A percentile compares a stretch with the other conserved stretches of the same genome.
phyloP scores from a whole-genome alignment of 345 rosid species.

The Rhizophora mangle region DNA sequence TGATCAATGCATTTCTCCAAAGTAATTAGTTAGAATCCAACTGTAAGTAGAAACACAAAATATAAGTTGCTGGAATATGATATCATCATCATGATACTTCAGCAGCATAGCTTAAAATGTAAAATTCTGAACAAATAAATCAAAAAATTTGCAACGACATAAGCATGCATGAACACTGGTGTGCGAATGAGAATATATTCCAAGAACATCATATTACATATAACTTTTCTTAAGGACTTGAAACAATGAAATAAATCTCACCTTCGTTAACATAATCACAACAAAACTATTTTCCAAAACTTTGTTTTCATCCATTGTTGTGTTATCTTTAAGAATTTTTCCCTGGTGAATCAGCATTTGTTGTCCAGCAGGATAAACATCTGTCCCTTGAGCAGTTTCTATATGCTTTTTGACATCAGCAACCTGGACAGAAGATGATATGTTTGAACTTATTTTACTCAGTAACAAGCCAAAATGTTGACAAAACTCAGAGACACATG shows the following conservation, averaged over 20 bases:
- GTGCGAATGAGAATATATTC: not conserved
- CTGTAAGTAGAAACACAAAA: no score
- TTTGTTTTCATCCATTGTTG: conserved; percentile 69
- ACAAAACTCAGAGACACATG: no score
- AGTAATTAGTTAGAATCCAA: no score
- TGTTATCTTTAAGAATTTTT: conserved; percentile 70
- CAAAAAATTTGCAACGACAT: no score
- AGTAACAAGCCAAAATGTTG: no score
- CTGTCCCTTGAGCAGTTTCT: conserved; percentile 63
- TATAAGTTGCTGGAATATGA: no score
- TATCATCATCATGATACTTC: no score
- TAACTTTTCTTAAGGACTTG: not conserved
- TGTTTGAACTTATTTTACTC: not conserved
- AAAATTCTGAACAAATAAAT: no score
- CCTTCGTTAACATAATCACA: conserved; percentile 84
- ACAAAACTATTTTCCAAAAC: conserved; percentile 73
- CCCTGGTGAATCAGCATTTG: conserved; percentile 88
- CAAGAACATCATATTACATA: not conserved
- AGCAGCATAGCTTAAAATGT: no score
- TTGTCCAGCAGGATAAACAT: conserved; percentile 62
- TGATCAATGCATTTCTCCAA: not conserved
- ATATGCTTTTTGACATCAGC: conserved; percentile 72
- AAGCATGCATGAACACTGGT: no score
- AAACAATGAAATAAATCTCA: conserved; percentile 6
- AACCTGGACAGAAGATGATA: conserved; percentile 37